These are phyloP conservation scores for Punctularia strigosozonata DNA, from an alignment of 768 basidiomycete species.

Conservation along the genomic window DNA sequence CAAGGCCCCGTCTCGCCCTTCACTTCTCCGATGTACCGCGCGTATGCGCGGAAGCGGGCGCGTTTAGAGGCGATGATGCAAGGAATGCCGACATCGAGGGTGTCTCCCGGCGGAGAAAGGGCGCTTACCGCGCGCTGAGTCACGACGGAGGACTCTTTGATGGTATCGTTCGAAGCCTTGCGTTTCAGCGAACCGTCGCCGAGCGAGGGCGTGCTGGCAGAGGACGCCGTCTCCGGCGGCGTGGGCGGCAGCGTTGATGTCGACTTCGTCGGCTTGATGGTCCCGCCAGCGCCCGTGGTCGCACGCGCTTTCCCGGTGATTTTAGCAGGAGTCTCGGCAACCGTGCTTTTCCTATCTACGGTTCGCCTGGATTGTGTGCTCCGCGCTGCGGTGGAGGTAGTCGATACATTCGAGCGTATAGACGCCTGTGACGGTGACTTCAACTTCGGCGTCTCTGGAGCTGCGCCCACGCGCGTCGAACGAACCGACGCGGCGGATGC, in stretches of 20 bases:
- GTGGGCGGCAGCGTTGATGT: conserved; percentile 5
- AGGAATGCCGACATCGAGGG: conserved; percentile 78
- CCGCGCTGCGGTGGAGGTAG: no score
- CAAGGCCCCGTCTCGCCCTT: conserved; percentile 73
- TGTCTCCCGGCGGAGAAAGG: conserved; percentile 43
- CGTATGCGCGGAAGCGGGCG: conserved; percentile 76
- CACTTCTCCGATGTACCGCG: conserved; percentile 82
- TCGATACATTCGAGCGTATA: conserved; percentile 16
- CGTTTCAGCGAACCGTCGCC: conserved; percentile 18
- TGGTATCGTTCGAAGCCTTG: conserved; percentile 26
- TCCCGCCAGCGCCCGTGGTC: conserved; percentile 2
- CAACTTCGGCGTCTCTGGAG: conserved; percentile 8
- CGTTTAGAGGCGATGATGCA: conserved; percentile 82
- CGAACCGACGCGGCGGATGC: conserved; percentile 9
- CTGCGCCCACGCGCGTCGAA: no score
- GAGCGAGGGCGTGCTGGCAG: conserved; percentile 18
- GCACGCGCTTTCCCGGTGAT: conserved; percentile 6
- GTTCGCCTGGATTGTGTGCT: no score
- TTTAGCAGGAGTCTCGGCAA: conserved; percentile 3
- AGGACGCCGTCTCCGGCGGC: conserved; percentile 11
- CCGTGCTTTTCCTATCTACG: no score
- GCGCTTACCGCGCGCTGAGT: conserved; percentile 3
- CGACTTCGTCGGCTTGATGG: conserved; percentile 10
- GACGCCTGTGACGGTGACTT: conserved; percentile 16
- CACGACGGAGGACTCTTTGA: conserved; percentile 9